Percentiles rank a stretch among this genome's conserved stretches.
Conservation (phyloP, 2,329 filamentous ascomycete genomes). For the Diplodia intermedia region DNA sequence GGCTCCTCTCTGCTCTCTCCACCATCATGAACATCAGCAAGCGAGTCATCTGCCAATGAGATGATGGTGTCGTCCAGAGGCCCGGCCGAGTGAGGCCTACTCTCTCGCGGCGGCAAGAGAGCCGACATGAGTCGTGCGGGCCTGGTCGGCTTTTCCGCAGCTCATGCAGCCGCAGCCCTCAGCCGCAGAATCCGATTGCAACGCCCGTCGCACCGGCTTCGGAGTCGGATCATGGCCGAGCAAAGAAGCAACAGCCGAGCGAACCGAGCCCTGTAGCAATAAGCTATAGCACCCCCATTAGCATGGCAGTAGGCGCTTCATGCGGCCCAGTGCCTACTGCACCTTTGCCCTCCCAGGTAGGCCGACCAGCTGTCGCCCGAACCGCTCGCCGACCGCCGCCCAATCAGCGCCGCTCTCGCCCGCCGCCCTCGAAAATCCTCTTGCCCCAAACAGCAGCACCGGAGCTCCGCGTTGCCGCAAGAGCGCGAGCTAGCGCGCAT, state of each 20-base stretch:
- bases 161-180: background rate
- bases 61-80: background rate
- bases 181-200: background rate
- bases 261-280: background rate
- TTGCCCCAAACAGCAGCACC: constrained; percentile 19
- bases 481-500: background rate
- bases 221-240: background rate
- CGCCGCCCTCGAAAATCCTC: constrained; percentile 24
- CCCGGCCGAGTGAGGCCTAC: background rate
- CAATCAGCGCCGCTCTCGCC: constrained; percentile 7
- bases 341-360: too few relatives aligned
- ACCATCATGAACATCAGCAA: constrained; percentile 1
- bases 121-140: background rate
- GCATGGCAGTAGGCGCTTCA: constrained; percentile 5
- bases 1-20: constrained; percentile 19
- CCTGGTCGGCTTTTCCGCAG: background rate
- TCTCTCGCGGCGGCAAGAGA: background rate
- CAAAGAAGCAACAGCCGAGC: background rate
- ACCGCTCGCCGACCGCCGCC: background rate
- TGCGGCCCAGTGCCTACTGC: background rate
- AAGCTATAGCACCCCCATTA: constrained; percentile 3
- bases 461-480: constrained; percentile 17
- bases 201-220: background rate
- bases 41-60: constrained; percentile 5
- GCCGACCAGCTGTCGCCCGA: background rate